These are phyloP conservation scores for Beauveria rudraprayagi DNA, from an alignment of 2,329 filamentous ascomycete genomes.

Conservation along the genomic window DNA sequence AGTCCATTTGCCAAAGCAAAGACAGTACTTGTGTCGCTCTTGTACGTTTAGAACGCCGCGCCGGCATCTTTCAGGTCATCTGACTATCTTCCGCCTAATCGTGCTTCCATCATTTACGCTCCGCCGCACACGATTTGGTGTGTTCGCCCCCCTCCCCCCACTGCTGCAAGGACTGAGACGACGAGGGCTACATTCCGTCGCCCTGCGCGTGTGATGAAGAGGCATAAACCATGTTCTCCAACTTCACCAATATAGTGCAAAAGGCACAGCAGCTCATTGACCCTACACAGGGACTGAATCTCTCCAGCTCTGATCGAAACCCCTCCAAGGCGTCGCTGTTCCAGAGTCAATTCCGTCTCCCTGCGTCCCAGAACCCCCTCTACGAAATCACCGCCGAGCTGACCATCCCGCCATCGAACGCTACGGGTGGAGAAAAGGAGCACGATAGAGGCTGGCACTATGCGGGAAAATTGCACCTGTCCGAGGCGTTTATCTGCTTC, in stretches of 20 bases:
- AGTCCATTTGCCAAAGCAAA: neutral
- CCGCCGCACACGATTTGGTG: neutral
- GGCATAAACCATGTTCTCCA: conserved; percentile 45
- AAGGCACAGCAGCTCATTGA: conserved; percentile 95
- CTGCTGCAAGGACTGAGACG: conserved; percentile 1
- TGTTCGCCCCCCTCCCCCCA: neutral
- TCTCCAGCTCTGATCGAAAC: conserved; percentile 66
- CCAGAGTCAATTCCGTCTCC: conserved; percentile 92
- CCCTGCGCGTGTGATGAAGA: conserved; percentile 11
- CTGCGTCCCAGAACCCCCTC: conserved; percentile 82
- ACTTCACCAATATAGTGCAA: conserved; percentile 73
- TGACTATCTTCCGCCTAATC: neutral
- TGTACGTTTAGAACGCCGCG: neutral
- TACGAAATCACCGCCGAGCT: conserved; percentile 97
- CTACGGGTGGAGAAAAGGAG: conserved; percentile 61
- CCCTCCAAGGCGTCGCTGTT: conserved; percentile 90
- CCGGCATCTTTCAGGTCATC: neutral
- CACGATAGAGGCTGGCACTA: conserved; percentile 77
- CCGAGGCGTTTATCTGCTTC: conserved; percentile 93
- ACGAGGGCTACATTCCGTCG: conserved; percentile 1
- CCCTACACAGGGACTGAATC: conserved; percentile 67
- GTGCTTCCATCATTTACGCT: neutral
- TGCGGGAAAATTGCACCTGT: conserved; percentile 84
- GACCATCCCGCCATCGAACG: conserved; percentile 69
- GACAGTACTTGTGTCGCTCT: neutral